Base-by-base conservation (phyloP, 2,329 filamentous ascomycete species). In the Ophiostoma tasmaniense region DNA sequence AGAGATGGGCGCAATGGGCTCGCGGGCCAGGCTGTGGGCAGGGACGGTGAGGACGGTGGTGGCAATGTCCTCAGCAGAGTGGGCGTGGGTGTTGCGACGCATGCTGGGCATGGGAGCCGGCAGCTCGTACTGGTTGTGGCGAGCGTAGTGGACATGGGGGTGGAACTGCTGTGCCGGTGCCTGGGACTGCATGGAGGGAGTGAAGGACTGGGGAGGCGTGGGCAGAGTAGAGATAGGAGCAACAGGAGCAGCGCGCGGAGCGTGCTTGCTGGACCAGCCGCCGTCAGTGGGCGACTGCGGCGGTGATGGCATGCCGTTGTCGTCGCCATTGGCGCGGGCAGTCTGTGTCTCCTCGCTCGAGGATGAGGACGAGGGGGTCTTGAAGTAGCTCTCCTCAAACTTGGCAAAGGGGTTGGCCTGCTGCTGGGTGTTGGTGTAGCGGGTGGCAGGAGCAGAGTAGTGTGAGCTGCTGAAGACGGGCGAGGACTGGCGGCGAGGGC, bases 261-360 rank as follows among this genome's bases (percentile, higher is more conserved):
- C 20, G 25, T 28, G 55, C 55, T 61, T 17, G 55, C 25, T 55
- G 25, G 55, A 42, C 64, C 37, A 22, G 42, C 65, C 37, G 10
- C 65, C n/a, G 30, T 68, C 55, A 2, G 66, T 69, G 14, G 71
- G 71, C n/a, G 72, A 73, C 69, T 71, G 72, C 7, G 72, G 71
- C 37, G 72, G 72, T 55, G 70, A 71, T 6, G 69, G 68, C 67
- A 71, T 72, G 67, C 69, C 70, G 52, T 69, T 64, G 66, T 67
- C 25, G 8, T 33, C 65, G 30, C 25, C 45, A 25, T 35, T 8
- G 14, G 25, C 14, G 14, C 55, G 61, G 37, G 20, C 30, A 1
- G 20, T 64, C 33, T 33, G 25, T 11, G 55, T 14, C 37, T 64
- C 17, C 13, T 64, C 17, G 42, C 17, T 45, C 1, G 22, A 28